A percentile compares a stretch with the other conserved stretches of the same genome.
These are phyloP conservation scores for Diplodia seriata DNA, from an alignment of 2,329 filamentous ascomycete species.

Conservation along the genomic window DNA sequence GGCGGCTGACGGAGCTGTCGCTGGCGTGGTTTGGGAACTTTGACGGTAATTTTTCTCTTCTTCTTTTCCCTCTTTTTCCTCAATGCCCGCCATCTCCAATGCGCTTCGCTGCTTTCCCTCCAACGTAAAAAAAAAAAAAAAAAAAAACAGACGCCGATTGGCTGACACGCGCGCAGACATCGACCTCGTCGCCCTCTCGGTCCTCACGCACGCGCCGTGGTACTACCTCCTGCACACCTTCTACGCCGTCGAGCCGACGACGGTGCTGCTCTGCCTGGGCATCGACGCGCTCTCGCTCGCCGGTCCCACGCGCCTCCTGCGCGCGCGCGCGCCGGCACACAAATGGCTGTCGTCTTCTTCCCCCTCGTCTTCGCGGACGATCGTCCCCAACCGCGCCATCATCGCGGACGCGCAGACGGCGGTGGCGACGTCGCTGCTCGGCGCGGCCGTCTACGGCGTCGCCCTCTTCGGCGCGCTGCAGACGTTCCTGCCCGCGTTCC, in stretches of 20 bases:
- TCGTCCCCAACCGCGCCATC: slow-evolving; percentile 54
- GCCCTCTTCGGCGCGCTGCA: slow-evolving; percentile 72
- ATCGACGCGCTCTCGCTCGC: slow-evolving; percentile 74
- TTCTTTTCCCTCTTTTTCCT: not conserved
- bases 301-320: slow-evolving; percentile 77
- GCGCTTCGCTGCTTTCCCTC: too few species aligned
- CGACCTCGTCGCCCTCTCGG: slow-evolving; percentile 53
- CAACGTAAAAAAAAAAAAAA: too few species aligned
- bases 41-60: slow-evolving; percentile 63
- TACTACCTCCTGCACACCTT: slow-evolving; percentile 79
- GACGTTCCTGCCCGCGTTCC: slow-evolving; percentile 71
- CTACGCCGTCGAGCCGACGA: slow-evolving; percentile 71
- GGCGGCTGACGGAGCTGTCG: slow-evolving; percentile 70
- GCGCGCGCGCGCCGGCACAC: slow-evolving; percentile 70
- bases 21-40: slow-evolving; percentile 76
- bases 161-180: slow-evolving; percentile 41
- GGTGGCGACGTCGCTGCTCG: slow-evolving; percentile 70
- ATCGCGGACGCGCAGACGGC: slow-evolving; percentile 47
- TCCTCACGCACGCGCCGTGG: slow-evolving; percentile 77
- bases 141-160: too few species aligned
- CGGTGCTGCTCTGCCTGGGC: slow-evolving; percentile 66
- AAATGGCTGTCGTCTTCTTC: slow-evolving; percentile 39
- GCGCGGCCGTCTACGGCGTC: slow-evolving; percentile 77
- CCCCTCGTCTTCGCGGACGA: too few species aligned
- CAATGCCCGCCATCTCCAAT: slow-evolving; percentile 41